These are phyloP conservation scores for Wolfiporia cocos DNA, from an alignment of 1,284 basidiomycete genomes.

Conservation along the genomic window DNA sequence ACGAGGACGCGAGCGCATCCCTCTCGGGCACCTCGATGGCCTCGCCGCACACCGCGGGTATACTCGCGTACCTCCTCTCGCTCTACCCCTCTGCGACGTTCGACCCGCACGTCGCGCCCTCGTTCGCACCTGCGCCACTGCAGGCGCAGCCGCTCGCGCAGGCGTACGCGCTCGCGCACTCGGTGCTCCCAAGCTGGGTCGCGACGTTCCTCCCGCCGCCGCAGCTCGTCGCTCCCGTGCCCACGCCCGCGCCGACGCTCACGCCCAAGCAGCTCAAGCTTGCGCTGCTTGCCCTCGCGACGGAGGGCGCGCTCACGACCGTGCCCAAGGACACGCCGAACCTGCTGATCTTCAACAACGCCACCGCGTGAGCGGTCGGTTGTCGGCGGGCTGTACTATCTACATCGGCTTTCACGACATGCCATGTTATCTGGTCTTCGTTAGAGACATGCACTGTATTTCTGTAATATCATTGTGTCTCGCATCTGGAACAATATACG, in stretches of 20 bases:
- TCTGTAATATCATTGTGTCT: too few species aligned
- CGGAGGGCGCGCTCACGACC: conserved; percentile 37
- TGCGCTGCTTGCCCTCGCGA: conserved; percentile 49
- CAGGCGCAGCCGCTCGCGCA: conserved; percentile 22
- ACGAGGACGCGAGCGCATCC: conserved; percentile 52
- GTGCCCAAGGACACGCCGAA: conserved; percentile 46
- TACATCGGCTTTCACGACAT: too few species aligned
- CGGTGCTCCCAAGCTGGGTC: conserved; percentile 55
- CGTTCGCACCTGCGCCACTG: conserved; percentile 21
- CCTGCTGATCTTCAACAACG: conserved; percentile 59
- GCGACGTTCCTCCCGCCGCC: conserved; percentile 54
- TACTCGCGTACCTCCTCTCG: conserved; percentile 72
- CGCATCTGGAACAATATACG: too few species aligned
- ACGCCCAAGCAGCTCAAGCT: conserved; percentile 56
- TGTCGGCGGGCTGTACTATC: too few species aligned
- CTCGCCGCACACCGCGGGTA: conserved; percentile 52
- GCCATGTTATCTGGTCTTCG: too few species aligned
- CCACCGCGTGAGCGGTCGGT: conserved; percentile 17
- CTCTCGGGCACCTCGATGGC: conserved; percentile 63
- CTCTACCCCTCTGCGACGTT: conserved; percentile 48
- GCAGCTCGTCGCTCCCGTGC: conserved; percentile 40
- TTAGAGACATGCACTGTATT: too few species aligned
- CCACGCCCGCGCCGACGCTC: conserved; percentile 32
- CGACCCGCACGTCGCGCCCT: conserved; percentile 31
- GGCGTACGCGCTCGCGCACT: conserved; percentile 48